Evolutionary conservation across 1,284 basidiomycete genomes (phyloP), one percentile per base, ranked within the genome.

Genomic region (Abortiporus biennis): DNA sequence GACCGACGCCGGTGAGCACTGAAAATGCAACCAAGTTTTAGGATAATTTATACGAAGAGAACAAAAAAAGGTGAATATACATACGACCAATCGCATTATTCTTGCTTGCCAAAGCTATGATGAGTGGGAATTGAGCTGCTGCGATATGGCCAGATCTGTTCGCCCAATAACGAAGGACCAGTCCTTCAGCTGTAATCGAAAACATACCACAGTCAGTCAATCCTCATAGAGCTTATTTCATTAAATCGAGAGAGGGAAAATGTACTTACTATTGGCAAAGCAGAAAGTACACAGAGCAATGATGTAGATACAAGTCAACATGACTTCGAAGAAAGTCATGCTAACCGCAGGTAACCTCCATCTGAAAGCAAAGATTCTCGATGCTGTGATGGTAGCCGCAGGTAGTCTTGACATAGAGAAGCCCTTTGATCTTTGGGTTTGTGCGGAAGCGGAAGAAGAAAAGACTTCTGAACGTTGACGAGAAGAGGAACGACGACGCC

Each of bases 51-150:
- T n/a, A 30, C 3, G 16, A n/a, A 15, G 2, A 5, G n/a, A n/a
- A n/a, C n/a, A 17, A 13, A 20, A 0, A 12, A 11, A 5, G n/a
- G n/a, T n/a, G 1, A 1, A 54, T 59, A 51, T 42, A 63, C 62
- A 56, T 17, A 64, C 63, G 29, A 71, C 58, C 25, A 66, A n/a
- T n/a, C n/a, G n/a, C 42, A 46, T 67, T 71, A 53, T 70, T 71
- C 54, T 66, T 68, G 36, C 59, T 53, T 0, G 66, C 59, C 3
- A 71, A 53, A 20, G 58, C 63, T 21, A 68, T 60, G 19, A 69
- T 62, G 27, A 71, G 51, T 1, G 65, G 65, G 5, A 68, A 48
- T 44, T 71, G 69, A 2, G 54, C 55, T 1, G 59, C 59, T 9
- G 62, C 62, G 17, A 67, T 53, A 49, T 60, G 58, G 3, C 57